These are phyloP conservation scores for Coniochaeta sp. DNA, from an alignment of 2,329 filamentous ascomycete genomes.

Conservation along the genomic window DNA sequence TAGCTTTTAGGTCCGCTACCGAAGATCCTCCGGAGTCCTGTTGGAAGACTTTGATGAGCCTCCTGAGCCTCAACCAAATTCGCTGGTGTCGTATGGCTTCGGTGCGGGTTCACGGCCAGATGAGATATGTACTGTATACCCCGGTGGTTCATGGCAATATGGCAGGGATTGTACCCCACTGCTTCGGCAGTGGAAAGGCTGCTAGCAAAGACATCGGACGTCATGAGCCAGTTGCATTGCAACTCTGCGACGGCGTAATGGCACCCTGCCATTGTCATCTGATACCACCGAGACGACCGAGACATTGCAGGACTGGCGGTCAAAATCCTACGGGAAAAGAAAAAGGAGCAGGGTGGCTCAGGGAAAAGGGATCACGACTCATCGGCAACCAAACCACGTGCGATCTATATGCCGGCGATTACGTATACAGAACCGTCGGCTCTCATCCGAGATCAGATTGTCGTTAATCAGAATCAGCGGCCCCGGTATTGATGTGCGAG, in stretches of 20 bases:
- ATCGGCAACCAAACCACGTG: background rate
- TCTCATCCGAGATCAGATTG: background rate
- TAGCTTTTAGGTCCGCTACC: background rate
- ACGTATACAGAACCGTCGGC: background rate
- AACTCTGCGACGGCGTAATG: constrained; percentile 1
- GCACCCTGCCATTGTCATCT: constrained; percentile 2
- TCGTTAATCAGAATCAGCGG: background rate
- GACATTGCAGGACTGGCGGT: constrained; percentile 1
- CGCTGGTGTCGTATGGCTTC: too few species aligned
- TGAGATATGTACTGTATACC: background rate
- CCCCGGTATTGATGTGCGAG: background rate
- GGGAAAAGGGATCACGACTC: background rate
- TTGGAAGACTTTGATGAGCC: background rate
- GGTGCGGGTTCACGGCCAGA: background rate
- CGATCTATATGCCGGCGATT: background rate
- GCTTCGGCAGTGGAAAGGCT: background rate
- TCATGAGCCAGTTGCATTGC: background rate
- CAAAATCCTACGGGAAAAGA: background rate
- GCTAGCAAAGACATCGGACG: background rate
- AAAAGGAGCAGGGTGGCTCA: background rate
- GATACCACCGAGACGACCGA: constrained; percentile 3
- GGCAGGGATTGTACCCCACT: background rate
- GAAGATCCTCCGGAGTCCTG: background rate
- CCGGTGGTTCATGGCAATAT: background rate
- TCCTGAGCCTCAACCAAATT: too few species aligned